Conservation (phyloP, 2,329 filamentous ascomycete genomes). For the Xylariales sp. region DNA sequence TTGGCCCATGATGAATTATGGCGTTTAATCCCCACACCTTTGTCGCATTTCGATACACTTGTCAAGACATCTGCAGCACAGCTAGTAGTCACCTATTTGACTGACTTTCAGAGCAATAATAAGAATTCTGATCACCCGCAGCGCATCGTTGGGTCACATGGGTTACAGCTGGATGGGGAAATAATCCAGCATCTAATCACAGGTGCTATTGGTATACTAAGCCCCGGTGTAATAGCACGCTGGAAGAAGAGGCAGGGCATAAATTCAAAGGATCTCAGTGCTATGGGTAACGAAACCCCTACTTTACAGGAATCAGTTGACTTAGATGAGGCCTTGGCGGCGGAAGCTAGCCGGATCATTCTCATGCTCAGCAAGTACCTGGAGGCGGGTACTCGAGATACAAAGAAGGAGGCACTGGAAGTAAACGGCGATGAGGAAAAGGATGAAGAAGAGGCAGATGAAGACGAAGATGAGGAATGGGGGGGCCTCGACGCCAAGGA, state of each 20-base stretch:
- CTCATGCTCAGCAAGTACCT: conserved; percentile 79
- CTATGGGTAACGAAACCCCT: conserved; percentile 26
- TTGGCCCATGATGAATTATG: conserved; percentile 77
- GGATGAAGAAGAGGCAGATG: conserved; percentile 54
- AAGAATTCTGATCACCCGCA: conserved; percentile 64
- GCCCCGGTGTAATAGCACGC: conserved; percentile 54
- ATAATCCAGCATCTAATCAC: conserved; percentile 70
- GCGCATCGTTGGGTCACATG: conserved; percentile 75
- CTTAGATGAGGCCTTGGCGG: conserved; percentile 78
- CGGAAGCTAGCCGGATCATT: conserved; percentile 82
- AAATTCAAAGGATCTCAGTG: conserved; percentile 27
- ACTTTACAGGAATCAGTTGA: conserved; percentile 32
- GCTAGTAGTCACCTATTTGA: conserved; percentile 80
- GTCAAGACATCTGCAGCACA: conserved; percentile 82
- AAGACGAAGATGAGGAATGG: conserved; percentile 57
- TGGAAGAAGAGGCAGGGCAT: conserved; percentile 48
- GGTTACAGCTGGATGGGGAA: conserved; percentile 72
- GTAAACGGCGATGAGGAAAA: conserved; percentile 58
- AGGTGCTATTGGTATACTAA: conserved; percentile 46
- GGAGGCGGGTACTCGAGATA: conserved; percentile 68
- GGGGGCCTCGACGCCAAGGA: conserved; percentile 50
- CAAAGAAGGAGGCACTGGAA: conserved; percentile 50
- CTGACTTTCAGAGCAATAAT: conserved; percentile 77
- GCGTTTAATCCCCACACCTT: conserved; percentile 73
- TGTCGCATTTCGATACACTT: conserved; percentile 77